phyloP scores from a whole-genome alignment of 2,329 filamentous ascomycete species.

The Aaosphaeria arxii region DNA sequence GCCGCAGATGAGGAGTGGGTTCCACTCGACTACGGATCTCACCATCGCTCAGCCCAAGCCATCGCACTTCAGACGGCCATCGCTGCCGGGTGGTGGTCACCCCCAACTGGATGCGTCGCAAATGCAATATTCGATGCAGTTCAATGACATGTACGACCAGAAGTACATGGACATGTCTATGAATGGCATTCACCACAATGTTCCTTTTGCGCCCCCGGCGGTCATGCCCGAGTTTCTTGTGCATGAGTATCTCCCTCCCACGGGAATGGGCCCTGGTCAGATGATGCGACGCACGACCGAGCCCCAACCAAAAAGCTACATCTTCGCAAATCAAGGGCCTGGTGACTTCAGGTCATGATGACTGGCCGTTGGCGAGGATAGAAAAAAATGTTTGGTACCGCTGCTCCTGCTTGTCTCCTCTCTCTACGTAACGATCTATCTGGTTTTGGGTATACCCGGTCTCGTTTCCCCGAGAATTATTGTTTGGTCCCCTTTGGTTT shows the following conservation, averaged over 20 bases:
- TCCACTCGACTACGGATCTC: conserved; percentile 32
- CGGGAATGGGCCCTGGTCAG: conserved; percentile 32
- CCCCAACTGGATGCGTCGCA: conserved; percentile 17
- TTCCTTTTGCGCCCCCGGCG: conserved; percentile 30
- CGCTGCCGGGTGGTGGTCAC: conserved; percentile 30
- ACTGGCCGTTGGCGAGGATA: conserved; percentile 4
- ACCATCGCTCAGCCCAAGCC: conserved; percentile 34
- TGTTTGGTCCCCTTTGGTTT: not conserved
- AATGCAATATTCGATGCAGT: conserved; percentile 20
- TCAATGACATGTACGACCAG: conserved; percentile 21
- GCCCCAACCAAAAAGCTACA: conserved; percentile 44
- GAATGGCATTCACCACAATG: conserved; percentile 28
- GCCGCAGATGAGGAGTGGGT: conserved; percentile 29
- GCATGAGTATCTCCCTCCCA: conserved; percentile 47
- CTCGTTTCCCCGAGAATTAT: conserved; percentile 3
- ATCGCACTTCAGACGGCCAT: conserved; percentile 34
- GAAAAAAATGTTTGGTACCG: not conserved
- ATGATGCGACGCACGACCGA: conserved; percentile 25
- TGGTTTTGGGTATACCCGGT: conserved; percentile 12
- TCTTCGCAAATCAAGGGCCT: conserved; percentile 48
- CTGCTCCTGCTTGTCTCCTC: not conserved
- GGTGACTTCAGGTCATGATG: conserved; percentile 33
- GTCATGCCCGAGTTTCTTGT: conserved; percentile 41
- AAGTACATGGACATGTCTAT: conserved; percentile 24
- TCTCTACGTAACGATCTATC: conserved; percentile 3